Conservation (phyloP, 768 basidiomycete genomes). For the Pleurotus platypus region DNA sequence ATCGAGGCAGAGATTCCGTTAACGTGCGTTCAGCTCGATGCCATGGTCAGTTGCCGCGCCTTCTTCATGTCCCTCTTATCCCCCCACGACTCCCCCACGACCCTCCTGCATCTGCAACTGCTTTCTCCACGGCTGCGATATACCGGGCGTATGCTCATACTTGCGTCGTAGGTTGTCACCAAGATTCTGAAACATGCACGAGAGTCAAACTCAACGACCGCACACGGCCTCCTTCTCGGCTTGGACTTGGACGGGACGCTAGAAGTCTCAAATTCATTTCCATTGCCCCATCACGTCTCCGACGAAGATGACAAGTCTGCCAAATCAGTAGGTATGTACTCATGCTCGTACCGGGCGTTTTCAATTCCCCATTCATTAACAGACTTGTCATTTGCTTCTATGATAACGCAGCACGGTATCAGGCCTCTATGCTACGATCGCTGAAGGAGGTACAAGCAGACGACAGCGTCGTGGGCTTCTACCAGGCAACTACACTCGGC, state of each 20-base stretch:
- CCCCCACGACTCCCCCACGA: no score
- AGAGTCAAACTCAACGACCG: slow-evolving; percentile 69
- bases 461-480: slow-evolving; percentile 91
- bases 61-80: background rate
- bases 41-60: slow-evolving; percentile 54
- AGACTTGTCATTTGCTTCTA: slow-evolving; percentile 10
- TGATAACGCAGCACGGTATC: slow-evolving; percentile 63
- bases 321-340: slow-evolving; percentile 64
- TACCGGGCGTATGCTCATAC: background rate
- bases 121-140: no score
- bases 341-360: background rate
- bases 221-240: slow-evolving; percentile 84
- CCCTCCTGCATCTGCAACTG: no score
- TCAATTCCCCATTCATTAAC: slow-evolving; percentile 7
- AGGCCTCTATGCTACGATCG: slow-evolving; percentile 79
- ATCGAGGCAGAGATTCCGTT: slow-evolving; percentile 88
- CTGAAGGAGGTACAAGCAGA: slow-evolving; percentile 90
- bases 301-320: slow-evolving; percentile 84
- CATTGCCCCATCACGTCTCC: slow-evolving; percentile 65
- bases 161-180: slow-evolving; percentile 66
- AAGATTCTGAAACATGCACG: slow-evolving; percentile 93
- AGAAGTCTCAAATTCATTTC: slow-evolving; percentile 89
- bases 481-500: slow-evolving; percentile 84
- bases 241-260: slow-evolving; percentile 89
- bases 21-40: slow-evolving; percentile 78